Evolutionary conservation across 805 yeast genomes (phyloP), one percentile per base, ranked within the genome.

Genomic region (Myxozyma monticola): DNA sequence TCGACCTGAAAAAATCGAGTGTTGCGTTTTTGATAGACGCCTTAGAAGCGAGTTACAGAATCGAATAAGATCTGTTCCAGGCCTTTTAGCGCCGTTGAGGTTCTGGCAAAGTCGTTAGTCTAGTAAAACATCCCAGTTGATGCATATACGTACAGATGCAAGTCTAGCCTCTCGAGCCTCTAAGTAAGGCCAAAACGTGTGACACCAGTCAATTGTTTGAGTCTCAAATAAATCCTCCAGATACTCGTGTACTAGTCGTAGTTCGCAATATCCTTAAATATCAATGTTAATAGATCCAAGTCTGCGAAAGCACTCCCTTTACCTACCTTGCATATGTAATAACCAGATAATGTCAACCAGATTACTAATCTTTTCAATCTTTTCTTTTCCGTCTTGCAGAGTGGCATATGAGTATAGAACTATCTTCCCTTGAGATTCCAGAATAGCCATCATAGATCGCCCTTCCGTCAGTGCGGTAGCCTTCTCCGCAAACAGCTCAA

Each of bases 51-150:
- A 56, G 43, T 69, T 68, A 42, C 70, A 69, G 8, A 66, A 49
- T 12, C 72, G 57, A 28, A 68, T 67, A 31, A 68, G 41, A 6
- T 65, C 66, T 1, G 66, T 64, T 1, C 72, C 71, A 0, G 71
- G 72, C 1, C 63, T 60, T 38, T 54, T 49, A 1, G 49, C 48
- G 6, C 72, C 71, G 10, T 57, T 51, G 17, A 67, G 45, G 25
- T 60, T 51, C 29, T 51, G 34, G n/a, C 24, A 18, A 34, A 14
- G 7, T 12, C 20, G 33, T 41, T 22, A 33, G 14, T 10, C 1
- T 3, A 6, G 39, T 24, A 34, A 17, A 12, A 31, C 20, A 14
- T 15, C 2, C n/a, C n/a, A 8, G n/a, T n/a, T n/a, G n/a, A n/a
- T n/a, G n/a, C n/a, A n/a, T n/a, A n/a, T n/a, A 24, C 48, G 1